Conservation (phyloP, 805 yeast species). For the Kazachstania psychrophila region DNA sequence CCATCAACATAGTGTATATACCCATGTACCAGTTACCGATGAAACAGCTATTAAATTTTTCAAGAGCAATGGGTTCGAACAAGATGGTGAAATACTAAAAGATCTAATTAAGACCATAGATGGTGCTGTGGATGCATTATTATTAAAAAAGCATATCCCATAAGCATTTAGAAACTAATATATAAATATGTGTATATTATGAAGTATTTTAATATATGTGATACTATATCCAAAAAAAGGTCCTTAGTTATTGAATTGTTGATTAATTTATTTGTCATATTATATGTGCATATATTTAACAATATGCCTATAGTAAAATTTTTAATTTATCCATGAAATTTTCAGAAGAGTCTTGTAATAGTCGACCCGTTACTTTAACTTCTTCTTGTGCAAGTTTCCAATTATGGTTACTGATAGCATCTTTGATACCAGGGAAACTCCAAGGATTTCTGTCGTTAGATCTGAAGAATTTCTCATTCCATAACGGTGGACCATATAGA, state of each 20-base stretch:
- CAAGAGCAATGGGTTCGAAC: conserved; percentile 39
- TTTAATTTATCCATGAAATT: conserved; percentile 18
- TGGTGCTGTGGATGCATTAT: conserved; percentile 16
- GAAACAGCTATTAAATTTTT: conserved; percentile 43
- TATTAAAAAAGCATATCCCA: conserved; percentile 12
- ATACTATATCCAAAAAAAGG: too few species aligned
- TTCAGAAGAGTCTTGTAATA: conserved; percentile 25
- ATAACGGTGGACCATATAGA: conserved; percentile 56
- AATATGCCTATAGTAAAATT: not conserved
- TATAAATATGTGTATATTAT: not conserved
- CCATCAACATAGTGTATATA: conserved; percentile 36
- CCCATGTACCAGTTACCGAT: conserved; percentile 44
- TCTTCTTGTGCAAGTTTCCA: conserved; percentile 46
- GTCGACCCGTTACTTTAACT: conserved; percentile 35
- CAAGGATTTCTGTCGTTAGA: conserved; percentile 22
- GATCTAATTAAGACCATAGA: not conserved
- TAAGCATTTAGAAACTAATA: not conserved
- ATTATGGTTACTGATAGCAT: conserved; percentile 45
- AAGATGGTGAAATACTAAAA: conserved; percentile 12
- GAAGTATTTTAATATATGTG: too few species aligned
- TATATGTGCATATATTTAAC: not conserved
- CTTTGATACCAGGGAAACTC: conserved; percentile 69
- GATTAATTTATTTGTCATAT: too few species aligned
- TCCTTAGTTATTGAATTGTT: too few species aligned
- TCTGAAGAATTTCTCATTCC: conserved; percentile 37